These are phyloP conservation scores for Marvania coccoides DNA, from an alignment of 139 green algal species.

Conservation along the genomic window DNA sequence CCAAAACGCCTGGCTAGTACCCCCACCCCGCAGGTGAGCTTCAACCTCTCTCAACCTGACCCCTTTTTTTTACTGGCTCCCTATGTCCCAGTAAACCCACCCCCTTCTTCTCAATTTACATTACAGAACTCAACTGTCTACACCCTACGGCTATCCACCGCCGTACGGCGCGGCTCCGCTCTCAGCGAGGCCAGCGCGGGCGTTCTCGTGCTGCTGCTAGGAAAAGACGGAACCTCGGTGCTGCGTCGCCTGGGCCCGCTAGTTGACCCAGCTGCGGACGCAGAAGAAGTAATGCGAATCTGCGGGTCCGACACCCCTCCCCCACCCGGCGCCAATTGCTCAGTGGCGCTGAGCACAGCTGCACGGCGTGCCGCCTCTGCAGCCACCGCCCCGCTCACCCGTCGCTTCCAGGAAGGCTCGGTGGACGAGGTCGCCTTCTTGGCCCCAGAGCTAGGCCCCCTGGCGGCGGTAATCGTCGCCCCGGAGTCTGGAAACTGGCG, in stretches of 20 bases:
- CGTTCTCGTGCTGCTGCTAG: constrained; percentile 56
- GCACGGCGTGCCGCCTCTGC: neutral
- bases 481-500: constrained; percentile 62
- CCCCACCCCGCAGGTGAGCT: neutral
- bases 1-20: neutral
- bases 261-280: constrained; percentile 28
- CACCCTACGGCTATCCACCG: constrained; percentile 53
- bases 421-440: constrained; percentile 63
- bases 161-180: constrained; percentile 23
- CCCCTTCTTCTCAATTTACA: too few species aligned
- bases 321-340: constrained; percentile 25
- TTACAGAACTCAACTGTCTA: constrained; percentile 68
- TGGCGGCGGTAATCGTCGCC: constrained; percentile 57
- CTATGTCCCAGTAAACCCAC: too few species aligned
- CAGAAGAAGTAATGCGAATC: constrained; percentile 28
- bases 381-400: constrained; percentile 1
- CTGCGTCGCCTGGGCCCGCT: constrained; percentile 45
- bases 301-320: constrained; percentile 27
- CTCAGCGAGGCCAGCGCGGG: constrained; percentile 36
- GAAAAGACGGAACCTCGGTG: constrained; percentile 27
- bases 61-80: too few species aligned
- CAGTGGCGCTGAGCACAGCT: neutral
- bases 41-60: too few species aligned
- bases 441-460: constrained; percentile 58
- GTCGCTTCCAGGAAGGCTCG: constrained; percentile 61